Percentiles rank a stretch among this genome's conserved stretches.
These are phyloP conservation scores for Alternaria triticina DNA, from an alignment of 2,329 filamentous ascomycete species.

Conservation along the genomic window DNA sequence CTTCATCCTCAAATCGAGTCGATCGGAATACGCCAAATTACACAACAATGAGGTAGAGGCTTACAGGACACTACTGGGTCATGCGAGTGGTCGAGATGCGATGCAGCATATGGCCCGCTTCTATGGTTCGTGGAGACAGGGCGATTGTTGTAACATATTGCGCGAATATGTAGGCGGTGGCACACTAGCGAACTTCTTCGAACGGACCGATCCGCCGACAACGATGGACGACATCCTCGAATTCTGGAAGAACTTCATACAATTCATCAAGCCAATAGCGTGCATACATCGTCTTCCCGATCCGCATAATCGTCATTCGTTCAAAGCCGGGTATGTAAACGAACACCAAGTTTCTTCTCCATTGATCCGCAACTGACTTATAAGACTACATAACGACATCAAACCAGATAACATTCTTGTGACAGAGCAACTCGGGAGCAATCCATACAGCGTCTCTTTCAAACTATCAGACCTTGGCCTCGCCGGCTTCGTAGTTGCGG, in stretches of 20 bases:
- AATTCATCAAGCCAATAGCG: slow-evolving; percentile 34
- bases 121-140: slow-evolving; percentile 25
- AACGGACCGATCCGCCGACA: slow-evolving; percentile 26
- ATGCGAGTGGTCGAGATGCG: not conserved
- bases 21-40: not conserved
- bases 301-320: not conserved
- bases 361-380: too few relatives aligned
- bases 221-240: slow-evolving; percentile 26
- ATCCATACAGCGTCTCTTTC: slow-evolving; percentile 25
- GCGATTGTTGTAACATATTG: slow-evolving; percentile 38
- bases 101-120: slow-evolving; percentile 13
- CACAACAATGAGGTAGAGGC: slow-evolving; percentile 22
- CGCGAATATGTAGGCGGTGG: slow-evolving; percentile 44
- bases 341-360: too few relatives aligned
- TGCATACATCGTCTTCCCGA: slow-evolving; percentile 29
- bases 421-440: not conserved
- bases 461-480: slow-evolving; percentile 50
- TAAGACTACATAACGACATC: slow-evolving; percentile 52
- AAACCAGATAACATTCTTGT: slow-evolving; percentile 54
- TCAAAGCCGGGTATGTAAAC: not conserved
- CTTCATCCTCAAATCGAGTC: slow-evolving; percentile 26
- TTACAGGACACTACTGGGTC: slow-evolving; percentile 4
- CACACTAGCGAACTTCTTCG: slow-evolving; percentile 43
- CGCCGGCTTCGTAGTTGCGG: not conserved
- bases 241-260: slow-evolving; percentile 43